Percentiles rank a stretch among this genome's conserved stretches.
These are phyloP conservation scores for Volvariella surrecta DNA, from an alignment of 1,284 basidiomycete genomes.

Conservation along the genomic window DNA sequence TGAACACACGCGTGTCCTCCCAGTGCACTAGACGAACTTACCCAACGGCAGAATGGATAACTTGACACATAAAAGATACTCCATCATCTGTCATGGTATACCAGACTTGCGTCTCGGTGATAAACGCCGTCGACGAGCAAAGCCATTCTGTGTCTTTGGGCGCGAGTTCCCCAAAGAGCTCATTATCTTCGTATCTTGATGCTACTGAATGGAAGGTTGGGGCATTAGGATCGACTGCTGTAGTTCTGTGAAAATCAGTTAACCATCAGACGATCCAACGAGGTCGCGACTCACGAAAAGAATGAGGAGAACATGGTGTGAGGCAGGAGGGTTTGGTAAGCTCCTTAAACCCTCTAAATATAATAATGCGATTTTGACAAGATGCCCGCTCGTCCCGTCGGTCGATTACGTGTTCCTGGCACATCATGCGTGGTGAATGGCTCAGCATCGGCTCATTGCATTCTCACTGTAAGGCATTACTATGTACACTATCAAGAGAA, in stretches of 20 bases:
- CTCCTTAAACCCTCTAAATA: background rate
- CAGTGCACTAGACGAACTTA: slow-evolving; percentile 33
- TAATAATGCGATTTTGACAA: too few relatives aligned
- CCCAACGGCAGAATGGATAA: slow-evolving; percentile 96
- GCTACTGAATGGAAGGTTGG: slow-evolving; percentile 79
- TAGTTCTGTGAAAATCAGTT: slow-evolving; percentile 36
- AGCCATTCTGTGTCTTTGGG: slow-evolving; percentile 77
- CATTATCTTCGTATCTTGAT: slow-evolving; percentile 38
- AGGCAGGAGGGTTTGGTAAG: slow-evolving; percentile 4
- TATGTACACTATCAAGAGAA: too few relatives aligned
- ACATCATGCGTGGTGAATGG: too few relatives aligned
- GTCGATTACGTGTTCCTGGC: too few relatives aligned
- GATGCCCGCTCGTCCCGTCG: too few relatives aligned
- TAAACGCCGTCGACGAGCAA: slow-evolving; percentile 71
- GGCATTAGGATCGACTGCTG: slow-evolving; percentile 51
- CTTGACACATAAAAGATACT: slow-evolving; percentile 77
- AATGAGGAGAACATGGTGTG: slow-evolving; percentile 60
- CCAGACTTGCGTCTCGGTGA: slow-evolving; percentile 89
- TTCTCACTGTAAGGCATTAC: too few relatives aligned
- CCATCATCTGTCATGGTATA: slow-evolving; percentile 86
- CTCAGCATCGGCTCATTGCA: too few relatives aligned
- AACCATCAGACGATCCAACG: background rate
- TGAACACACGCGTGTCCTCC: slow-evolving; percentile 4
- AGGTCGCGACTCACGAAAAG: slow-evolving; percentile 52
- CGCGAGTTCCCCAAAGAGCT: slow-evolving; percentile 66